Percentiles rank a stretch among this genome's conserved stretches.
Conservation (phyloP, 73 alveolate species). For the Paramecium biaurelia region DNA sequence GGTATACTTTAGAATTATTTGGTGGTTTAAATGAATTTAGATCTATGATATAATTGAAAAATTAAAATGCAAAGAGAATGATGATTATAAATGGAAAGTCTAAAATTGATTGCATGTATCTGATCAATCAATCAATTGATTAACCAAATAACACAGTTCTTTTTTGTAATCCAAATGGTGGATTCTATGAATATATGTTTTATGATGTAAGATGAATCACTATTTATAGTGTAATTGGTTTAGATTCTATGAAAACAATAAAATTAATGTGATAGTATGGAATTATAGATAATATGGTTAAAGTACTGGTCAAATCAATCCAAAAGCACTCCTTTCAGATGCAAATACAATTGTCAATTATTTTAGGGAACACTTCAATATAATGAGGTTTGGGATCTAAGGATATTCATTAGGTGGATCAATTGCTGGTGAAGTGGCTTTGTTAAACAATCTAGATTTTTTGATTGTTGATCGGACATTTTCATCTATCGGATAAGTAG, state of each 20-base stretch:
- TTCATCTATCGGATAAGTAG: background rate
- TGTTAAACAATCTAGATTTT: background rate
- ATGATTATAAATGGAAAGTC: background rate
- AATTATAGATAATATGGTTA: conserved; percentile 85
- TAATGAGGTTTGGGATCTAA: conserved; percentile 70
- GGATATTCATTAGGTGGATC: conserved; percentile 80
- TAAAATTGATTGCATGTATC: background rate
- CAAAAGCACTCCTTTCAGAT: conserved; percentile 67
- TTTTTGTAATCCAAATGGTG: conserved; percentile 82
- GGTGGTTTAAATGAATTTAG: conserved; percentile 1
- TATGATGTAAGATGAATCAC: conserved; percentile 12
- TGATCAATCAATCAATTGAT: background rate
- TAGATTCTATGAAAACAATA: conserved; percentile 66
- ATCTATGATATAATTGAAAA: background rate
- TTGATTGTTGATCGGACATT: conserved; percentile 23
- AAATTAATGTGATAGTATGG: conserved; percentile 74
- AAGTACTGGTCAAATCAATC: conserved; percentile 72
- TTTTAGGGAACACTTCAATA: conserved; percentile 57
- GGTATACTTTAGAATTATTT: background rate
- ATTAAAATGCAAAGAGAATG: background rate
- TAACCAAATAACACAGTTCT: conserved; percentile 61
- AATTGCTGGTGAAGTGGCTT: conserved; percentile 74
- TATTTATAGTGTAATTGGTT: conserved; percentile 75
- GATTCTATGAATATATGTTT: conserved; percentile 69
- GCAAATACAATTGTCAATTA: conserved; percentile 69